These are phyloP conservation scores for Annulohypoxylon truncatum DNA, from an alignment of 2,329 filamentous ascomycete species.

Conservation along the genomic window DNA sequence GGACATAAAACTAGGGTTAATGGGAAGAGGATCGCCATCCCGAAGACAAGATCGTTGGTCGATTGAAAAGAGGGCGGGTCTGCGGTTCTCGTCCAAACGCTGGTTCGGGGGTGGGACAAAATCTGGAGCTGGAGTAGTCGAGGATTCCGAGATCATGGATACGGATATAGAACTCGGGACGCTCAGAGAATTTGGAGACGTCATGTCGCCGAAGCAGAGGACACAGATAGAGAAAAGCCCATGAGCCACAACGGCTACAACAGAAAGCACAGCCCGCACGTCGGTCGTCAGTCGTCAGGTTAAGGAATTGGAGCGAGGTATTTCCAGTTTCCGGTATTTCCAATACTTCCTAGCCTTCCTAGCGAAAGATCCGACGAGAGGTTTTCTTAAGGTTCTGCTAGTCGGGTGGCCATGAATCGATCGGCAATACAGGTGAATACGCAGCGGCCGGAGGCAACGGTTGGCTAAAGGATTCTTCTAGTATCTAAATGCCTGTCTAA, in stretches of 20 bases:
- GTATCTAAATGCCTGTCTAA: not conserved
- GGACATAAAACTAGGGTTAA: conserved; percentile 21
- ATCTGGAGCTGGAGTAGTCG: conserved; percentile 12
- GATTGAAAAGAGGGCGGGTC: conserved; percentile 9
- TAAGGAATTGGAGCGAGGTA: not conserved
- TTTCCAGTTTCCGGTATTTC: not conserved
- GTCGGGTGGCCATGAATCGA: conserved; percentile 35
- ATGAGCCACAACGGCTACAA: conserved; percentile 25
- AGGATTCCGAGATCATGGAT: conserved; percentile 31
- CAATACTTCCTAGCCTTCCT: not conserved
- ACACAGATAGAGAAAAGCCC: conserved; percentile 32
- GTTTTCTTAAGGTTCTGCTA: conserved; percentile 32
- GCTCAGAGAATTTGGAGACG: conserved; percentile 34
- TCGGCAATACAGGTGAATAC: conserved; percentile 8
- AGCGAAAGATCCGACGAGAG: conserved; percentile 4
- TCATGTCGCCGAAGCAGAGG: conserved; percentile 42
- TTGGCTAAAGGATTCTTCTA: not conserved
- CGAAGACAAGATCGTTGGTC: conserved; percentile 16
- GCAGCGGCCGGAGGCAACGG: conserved; percentile 14
- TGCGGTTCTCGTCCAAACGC: conserved; percentile 21
- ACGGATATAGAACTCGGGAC: conserved; percentile 27
- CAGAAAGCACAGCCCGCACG: conserved; percentile 5
- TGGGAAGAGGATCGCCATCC: conserved; percentile 28
- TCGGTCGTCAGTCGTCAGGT: conserved; percentile 5
- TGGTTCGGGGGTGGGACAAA: conserved; percentile 19